Conservation (phyloP, 2,329 filamentous ascomycete genomes). For the Capronia americana region DNA sequence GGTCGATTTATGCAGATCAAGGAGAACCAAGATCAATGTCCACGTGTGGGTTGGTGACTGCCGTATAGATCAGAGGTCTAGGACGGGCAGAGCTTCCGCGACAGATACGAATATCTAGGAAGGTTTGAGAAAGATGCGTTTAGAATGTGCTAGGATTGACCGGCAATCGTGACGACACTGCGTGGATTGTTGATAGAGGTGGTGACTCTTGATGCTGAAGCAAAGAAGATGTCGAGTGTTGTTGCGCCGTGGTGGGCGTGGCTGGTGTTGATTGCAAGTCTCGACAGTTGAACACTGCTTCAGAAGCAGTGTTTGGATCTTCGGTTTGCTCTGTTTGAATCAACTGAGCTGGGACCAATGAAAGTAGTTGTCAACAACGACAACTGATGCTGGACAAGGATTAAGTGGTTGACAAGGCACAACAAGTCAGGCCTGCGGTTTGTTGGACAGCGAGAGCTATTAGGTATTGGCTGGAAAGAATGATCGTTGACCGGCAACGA, state of each 20-base stretch:
- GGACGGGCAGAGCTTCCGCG: constrained; percentile 35
- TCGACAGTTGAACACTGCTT: constrained; percentile 24
- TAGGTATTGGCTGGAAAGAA: constrained; percentile 28
- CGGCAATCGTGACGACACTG: constrained; percentile 36
- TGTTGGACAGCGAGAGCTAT: constrained; percentile 34
- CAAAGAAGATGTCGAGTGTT: constrained; percentile 18
- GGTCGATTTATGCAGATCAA: constrained; percentile 26
- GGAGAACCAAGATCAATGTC: constrained; percentile 24
- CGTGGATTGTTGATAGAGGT: constrained; percentile 25
- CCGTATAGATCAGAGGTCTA: constrained; percentile 16
- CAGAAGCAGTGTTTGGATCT: constrained; percentile 18
- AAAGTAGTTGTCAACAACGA: constrained; percentile 25
- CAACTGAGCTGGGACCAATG: background rate
- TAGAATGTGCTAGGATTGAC: constrained; percentile 35
- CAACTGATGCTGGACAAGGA: constrained; percentile 20
- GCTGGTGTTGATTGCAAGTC: background rate
- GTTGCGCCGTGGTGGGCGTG: constrained; percentile 10
- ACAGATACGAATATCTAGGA: constrained; percentile 36
- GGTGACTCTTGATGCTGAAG: constrained; percentile 24
- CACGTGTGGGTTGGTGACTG: constrained; percentile 24
- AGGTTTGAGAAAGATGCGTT: constrained; percentile 36
- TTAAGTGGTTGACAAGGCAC: constrained; percentile 31
- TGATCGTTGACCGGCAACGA: constrained; percentile 39
- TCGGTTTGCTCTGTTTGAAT: constrained; percentile 24
- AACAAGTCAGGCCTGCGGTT: constrained; percentile 31